Conservation (phyloP, 108 stramenopile species). For the Skeletonema costatum region DNA sequence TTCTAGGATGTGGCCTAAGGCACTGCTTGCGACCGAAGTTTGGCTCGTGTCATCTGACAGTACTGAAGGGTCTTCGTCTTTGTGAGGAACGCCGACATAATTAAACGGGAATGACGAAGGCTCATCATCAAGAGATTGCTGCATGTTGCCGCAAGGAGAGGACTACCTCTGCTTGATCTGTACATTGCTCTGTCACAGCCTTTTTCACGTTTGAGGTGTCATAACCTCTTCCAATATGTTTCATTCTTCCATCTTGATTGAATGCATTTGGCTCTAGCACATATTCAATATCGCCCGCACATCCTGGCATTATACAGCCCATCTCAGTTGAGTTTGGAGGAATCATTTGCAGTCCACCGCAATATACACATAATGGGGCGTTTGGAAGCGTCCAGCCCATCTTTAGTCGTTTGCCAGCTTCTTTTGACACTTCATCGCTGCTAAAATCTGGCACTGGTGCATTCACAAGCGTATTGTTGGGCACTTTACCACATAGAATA, state of each 20-base stretch:
- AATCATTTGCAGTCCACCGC: constrained; percentile 27
- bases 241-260: background rate
- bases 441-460: background rate
- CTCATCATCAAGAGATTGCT: background rate
- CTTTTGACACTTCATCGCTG: constrained; percentile 15
- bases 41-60: constrained; percentile 29
- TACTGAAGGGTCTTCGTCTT: constrained; percentile 22
- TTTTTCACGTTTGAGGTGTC: background rate
- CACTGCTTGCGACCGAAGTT: constrained; percentile 17
- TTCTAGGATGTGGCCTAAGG: constrained; percentile 21
- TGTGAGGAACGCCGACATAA: background rate
- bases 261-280: background rate
- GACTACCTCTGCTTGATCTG: background rate
- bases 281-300: background rate
- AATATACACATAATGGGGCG: constrained; percentile 9
- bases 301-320: constrained; percentile 22
- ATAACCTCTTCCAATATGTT: background rate
- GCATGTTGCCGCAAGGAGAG: background rate
- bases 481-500: constrained; percentile 26
- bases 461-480: background rate
- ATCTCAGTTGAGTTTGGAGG: constrained; percentile 18
- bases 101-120: background rate
- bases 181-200: background rate
- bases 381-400: constrained; percentile 17
- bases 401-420: constrained; percentile 20